Evolutionary conservation across 2,329 filamentous ascomycete genomes (phyloP).

Genomic region (Oidium heveae): DNA sequence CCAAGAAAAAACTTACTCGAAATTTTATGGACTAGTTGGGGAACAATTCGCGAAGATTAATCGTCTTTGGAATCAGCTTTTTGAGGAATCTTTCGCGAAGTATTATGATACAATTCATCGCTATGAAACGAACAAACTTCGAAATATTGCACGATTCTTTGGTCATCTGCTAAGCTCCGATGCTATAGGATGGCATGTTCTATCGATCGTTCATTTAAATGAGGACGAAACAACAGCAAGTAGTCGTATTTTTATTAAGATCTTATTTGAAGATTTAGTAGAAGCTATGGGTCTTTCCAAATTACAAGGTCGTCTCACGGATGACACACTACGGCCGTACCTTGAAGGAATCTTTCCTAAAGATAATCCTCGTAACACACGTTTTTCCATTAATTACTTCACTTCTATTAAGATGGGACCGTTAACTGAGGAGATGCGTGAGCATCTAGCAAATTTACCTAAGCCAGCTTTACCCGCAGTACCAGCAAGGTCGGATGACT

Average conservation of each 20-base stretch:
- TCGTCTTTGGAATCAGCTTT: constrained; percentile 77
- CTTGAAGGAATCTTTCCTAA: constrained; percentile 73
- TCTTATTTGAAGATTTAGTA: constrained; percentile 75
- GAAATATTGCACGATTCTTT: constrained; percentile 89
- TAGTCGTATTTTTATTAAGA: constrained; percentile 96
- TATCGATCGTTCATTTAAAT: constrained; percentile 68
- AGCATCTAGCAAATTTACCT: constrained; percentile 68
- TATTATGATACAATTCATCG: constrained; percentile 97
- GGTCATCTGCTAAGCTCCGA: constrained; percentile 74
- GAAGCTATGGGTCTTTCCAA: constrained; percentile 69
- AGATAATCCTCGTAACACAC: constrained; percentile 70
- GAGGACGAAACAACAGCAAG: constrained; percentile 94
- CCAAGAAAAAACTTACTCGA: constrained; percentile 89
- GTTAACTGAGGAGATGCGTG: constrained; percentile 85
- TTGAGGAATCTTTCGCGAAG: constrained; percentile 69
- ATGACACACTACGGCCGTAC: constrained; percentile 52
- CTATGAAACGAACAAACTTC: constrained; percentile 81
- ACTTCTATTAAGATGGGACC: constrained; percentile 92
- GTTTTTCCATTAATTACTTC: constrained; percentile 98
- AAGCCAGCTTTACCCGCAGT: constrained; percentile 56
- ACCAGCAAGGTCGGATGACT: constrained; percentile 26
- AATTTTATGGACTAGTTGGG: constrained; percentile 86
- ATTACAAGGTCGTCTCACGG: constrained; percentile 49
- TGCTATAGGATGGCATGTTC: constrained; percentile 74
- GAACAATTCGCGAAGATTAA: constrained; percentile 94